Conservation (phyloP, 1,284 basidiomycete species). For the Papiliotrema fonsecae region DNA sequence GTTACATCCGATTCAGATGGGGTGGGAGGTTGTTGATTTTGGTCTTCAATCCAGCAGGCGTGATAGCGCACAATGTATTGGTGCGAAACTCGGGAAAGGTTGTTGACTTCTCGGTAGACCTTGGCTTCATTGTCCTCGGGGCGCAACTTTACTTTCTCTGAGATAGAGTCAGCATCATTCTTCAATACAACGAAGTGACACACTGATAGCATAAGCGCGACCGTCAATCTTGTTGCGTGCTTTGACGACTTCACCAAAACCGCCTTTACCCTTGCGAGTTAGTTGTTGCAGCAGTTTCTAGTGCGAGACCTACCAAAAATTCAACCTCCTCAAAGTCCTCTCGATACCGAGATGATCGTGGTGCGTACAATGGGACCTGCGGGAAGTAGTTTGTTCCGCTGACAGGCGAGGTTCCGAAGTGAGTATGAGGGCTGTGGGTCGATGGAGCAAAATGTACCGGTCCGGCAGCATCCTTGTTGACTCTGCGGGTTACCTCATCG, state of each 20-base stretch:
- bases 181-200: slow-evolving; percentile 2
- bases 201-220: slow-evolving; percentile 45
- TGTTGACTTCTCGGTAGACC: slow-evolving; percentile 88
- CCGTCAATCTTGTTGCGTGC: slow-evolving; percentile 70
- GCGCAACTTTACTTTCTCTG: slow-evolving; percentile 84
- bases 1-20: slow-evolving; percentile 10
- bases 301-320: slow-evolving; percentile 27
- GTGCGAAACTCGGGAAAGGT: slow-evolving; percentile 78
- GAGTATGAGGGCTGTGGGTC: slow-evolving; percentile 15
- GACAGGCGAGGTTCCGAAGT: slow-evolving; percentile 29
- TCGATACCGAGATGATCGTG: slow-evolving; percentile 39
- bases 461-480: background rate
- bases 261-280: slow-evolving; percentile 71
- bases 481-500: slow-evolving; percentile 10
- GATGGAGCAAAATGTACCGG: slow-evolving; percentile 1
- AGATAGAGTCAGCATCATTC: slow-evolving; percentile 3
- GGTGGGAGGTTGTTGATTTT: slow-evolving; percentile 18
- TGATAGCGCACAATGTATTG: slow-evolving; percentile 82
- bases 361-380: slow-evolving; percentile 9
- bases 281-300: background rate
- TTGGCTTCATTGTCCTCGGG: slow-evolving; percentile 74
- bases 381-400: slow-evolving; percentile 19
- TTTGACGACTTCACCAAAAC: slow-evolving; percentile 91
- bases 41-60: slow-evolving; percentile 45
- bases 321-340: slow-evolving; percentile 49